These are phyloP conservation scores for Thielaviopsis ethacetica DNA, from an alignment of 2,329 filamentous ascomycete genomes.

Conservation along the genomic window DNA sequence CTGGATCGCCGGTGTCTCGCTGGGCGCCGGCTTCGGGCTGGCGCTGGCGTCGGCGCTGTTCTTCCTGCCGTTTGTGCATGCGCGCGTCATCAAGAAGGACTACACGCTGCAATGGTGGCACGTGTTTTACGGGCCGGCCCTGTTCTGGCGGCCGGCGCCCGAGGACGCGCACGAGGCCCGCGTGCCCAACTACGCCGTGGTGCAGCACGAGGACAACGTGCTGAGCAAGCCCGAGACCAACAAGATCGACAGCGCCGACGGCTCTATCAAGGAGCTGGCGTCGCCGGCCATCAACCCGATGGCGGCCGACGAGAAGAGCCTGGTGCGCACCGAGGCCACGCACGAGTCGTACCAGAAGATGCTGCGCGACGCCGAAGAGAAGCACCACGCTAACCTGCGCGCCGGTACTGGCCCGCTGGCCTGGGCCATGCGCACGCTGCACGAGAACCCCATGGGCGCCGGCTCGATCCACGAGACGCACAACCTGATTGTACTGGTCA, in stretches of 20 bases:
- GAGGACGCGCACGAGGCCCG: slow-evolving; percentile 34
- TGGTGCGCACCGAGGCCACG: slow-evolving; percentile 29
- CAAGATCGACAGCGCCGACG: slow-evolving; percentile 24
- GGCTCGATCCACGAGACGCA: slow-evolving; percentile 58
- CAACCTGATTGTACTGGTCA: slow-evolving; percentile 48
- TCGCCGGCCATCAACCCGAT: slow-evolving; percentile 18
- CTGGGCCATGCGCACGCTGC: slow-evolving; percentile 68
- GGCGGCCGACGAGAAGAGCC: slow-evolving; percentile 25
- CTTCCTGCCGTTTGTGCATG: slow-evolving; percentile 56
- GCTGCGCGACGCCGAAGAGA: slow-evolving; percentile 36
- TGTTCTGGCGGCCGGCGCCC: slow-evolving; percentile 42
- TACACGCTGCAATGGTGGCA: slow-evolving; percentile 46
- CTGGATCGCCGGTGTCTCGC: slow-evolving; percentile 50
- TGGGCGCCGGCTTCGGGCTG: slow-evolving; percentile 47
- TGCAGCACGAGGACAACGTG: slow-evolving; percentile 31
- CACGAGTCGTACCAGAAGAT: slow-evolving; percentile 47
- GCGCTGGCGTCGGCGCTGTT: slow-evolving; percentile 45
- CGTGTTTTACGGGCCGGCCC: slow-evolving; percentile 44
- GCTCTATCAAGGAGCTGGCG: slow-evolving; percentile 22
- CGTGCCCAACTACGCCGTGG: slow-evolving; percentile 62
- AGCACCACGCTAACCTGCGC: slow-evolving; percentile 46
- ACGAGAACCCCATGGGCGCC: slow-evolving; percentile 54
- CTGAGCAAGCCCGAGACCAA: slow-evolving; percentile 18
- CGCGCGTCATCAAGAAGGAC: slow-evolving; percentile 53
- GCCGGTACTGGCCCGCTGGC: slow-evolving; percentile 51